Conservation (phyloP, 768 basidiomycete species). For the Amanita exitialis region DNA sequence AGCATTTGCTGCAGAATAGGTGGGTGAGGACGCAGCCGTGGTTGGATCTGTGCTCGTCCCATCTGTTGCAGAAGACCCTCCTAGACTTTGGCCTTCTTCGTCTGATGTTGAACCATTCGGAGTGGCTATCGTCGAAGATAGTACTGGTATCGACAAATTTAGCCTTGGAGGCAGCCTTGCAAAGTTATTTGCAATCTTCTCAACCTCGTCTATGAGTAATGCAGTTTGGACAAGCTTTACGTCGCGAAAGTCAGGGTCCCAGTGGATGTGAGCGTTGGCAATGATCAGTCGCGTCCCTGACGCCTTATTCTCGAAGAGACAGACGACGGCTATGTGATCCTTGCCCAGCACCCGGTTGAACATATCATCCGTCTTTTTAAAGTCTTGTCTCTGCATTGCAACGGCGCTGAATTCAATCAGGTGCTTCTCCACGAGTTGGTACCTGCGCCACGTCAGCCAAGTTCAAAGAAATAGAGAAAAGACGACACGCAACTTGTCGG, state of each 20-base stretch:
- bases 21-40: constrained; percentile 1
- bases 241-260: constrained; percentile 88
- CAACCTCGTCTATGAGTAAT: constrained; percentile 83
- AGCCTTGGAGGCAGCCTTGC: constrained; percentile 64
- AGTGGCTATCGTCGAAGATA: constrained; percentile 10
- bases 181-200: constrained; percentile 81
- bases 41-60: neutral
- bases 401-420: constrained; percentile 89
- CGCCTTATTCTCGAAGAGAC: constrained; percentile 75
- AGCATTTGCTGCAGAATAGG: neutral
- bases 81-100: constrained; percentile 2
- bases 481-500: constrained; percentile 57
- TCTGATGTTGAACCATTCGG: constrained; percentile 9
- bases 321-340: constrained; percentile 86
- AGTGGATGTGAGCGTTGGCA: constrained; percentile 85
- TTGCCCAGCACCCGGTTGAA: constrained; percentile 96
- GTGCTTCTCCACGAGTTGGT: constrained; percentile 87
- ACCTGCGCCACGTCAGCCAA: constrained; percentile 35
- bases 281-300: constrained; percentile 86
- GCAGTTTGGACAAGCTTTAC: constrained; percentile 98
- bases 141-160: constrained; percentile 18
- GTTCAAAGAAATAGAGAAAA: constrained; percentile 3
- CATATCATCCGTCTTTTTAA: constrained; percentile 98
- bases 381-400: constrained; percentile 87
- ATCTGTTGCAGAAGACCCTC: neutral